Base-by-base conservation (phyloP, 345 rosid genomes). In the Cardiospermum halicacabum region DNA sequence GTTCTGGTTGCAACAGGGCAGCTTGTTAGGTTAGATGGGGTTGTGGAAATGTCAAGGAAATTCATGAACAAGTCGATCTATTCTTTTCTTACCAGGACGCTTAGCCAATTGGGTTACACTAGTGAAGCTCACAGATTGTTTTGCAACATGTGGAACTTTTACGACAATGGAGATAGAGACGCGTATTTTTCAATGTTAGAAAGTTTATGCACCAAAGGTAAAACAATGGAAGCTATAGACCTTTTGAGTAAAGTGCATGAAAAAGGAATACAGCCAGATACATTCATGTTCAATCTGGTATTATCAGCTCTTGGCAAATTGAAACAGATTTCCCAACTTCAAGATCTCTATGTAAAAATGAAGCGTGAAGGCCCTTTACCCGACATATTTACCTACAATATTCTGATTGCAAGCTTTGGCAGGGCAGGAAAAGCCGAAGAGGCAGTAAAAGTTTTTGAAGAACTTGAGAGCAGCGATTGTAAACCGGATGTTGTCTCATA, bases 111-210 rank as follows among this genome's bases (percentile, higher is more conserved):
- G 74, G 97, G 98, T 26, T 88, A 90, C 69, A 79, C 86, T 16
- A 79, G 86, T 70, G 97, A 93, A 76, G 96, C 92, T 49, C 98
- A 93, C 58, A 60, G 91, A 71, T 63, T 89, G 7, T 92, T 92
- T 75, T 85, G 97, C 76, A 85, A 80, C 75, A 86, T 93, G 96
- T 93, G 98, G 98, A 82, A 65, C 74, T 78, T 78, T 66, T 89
- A 86, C 64, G 96, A 88, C 58, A 76, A 73, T 69, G 96, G 97
- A 30, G 96, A 93, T 63, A 80, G 80, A 76, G 85, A 80, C 56
- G 90, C 88, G 26, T 86, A 72, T 60, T 40, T 76, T 63, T 81
- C 96, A 19, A 81, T 90, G 89, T 56, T 93, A 42, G 98, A 88
- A 69, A 86, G 85, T 70, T 75, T 90, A 51, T 93, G 96, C 55